phyloP scores from a whole-genome alignment of 177 flowering plant species.

The Telopea speciosissima region DNA sequence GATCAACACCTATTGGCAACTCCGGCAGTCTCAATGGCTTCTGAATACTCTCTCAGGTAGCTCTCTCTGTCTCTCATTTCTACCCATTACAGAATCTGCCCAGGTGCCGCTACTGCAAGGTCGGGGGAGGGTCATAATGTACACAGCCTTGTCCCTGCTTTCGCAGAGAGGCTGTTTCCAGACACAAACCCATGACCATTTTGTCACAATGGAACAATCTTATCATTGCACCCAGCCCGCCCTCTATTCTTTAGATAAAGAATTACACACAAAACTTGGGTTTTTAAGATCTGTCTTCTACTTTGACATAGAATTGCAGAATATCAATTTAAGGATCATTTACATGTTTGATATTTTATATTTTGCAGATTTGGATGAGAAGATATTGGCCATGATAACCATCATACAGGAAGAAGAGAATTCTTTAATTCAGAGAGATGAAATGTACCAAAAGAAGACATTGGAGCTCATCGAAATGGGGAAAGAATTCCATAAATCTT shows the following conservation, averaged over 20 bases:
- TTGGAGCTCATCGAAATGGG: neutral
- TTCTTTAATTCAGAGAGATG: neutral
- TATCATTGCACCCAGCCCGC: no score
- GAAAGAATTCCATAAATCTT: neutral
- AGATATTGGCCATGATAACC: neutral
- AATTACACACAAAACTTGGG: no score
- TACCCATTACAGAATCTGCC: no score
- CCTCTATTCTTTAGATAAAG: no score
- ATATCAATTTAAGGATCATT: neutral
- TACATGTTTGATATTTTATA: neutral
- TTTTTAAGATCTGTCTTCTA: no score
- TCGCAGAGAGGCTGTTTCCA: no score
- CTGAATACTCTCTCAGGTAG: neutral
- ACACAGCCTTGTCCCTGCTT: no score
- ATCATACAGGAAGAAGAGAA: neutral
- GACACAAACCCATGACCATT: no score
- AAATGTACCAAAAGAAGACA: neutral
- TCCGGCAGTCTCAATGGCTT: neutral
- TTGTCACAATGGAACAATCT: no score
- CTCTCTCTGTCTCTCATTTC: neutral
- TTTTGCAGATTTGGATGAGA: neutral
- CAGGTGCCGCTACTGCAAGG: no score
- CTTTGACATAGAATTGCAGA: neutral
- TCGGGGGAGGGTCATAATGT: no score
- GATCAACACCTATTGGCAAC: no score